Base-by-base conservation (phyloP, 306 rosid species). In the Cucumis melo region DNA sequence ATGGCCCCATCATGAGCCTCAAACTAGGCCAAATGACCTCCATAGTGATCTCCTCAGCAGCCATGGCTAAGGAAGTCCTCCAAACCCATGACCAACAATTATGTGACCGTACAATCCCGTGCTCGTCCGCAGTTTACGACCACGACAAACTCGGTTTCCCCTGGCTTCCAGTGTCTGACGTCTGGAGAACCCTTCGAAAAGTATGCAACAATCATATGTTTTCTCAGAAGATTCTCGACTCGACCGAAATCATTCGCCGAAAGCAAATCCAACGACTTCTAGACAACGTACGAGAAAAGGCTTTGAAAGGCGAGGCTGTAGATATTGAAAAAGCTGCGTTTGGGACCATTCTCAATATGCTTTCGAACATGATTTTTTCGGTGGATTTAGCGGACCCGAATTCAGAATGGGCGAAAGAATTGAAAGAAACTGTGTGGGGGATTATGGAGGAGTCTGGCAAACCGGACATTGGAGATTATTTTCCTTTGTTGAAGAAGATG, bases 361-460 rank as follows among this genome's bases (percentile, higher is more conserved):
- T 90, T 8, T 90, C 90, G 0, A 80, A 82, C 68, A 82, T 88
- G 0, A 13, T 90, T 2, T 87, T 82, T 39, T 88, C 89, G 0
- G 50, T 74, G n/a, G 92, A 90, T 84, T 67, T 46, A 29, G 36
- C 2, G 4, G 20, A 70, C 39, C 32, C 57, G 8, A 46, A 70
- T 46, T 46, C 41, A 3, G 39, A 71, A 39, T 38, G 24, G 51
- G 73, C 4, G 1, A 3, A 36, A 2, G 71, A 63, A 0, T 63
- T 63, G 7, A 63, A 63, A 46, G 46, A 34, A 0, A 36, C 13
- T 0, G 83, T 87, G 81, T 76, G 13, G 73, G 81, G 88, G 10
- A 0, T 91, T 5, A 48, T 85, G 93, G 86, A 85, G 81, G 87
- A 88, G 89, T 9, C 78, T 5, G 96, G 93, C 42, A 82, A 72